phyloP scores from a whole-genome alignment of 1,284 basidiomycete species.

The Golubevia sp. region DNA sequence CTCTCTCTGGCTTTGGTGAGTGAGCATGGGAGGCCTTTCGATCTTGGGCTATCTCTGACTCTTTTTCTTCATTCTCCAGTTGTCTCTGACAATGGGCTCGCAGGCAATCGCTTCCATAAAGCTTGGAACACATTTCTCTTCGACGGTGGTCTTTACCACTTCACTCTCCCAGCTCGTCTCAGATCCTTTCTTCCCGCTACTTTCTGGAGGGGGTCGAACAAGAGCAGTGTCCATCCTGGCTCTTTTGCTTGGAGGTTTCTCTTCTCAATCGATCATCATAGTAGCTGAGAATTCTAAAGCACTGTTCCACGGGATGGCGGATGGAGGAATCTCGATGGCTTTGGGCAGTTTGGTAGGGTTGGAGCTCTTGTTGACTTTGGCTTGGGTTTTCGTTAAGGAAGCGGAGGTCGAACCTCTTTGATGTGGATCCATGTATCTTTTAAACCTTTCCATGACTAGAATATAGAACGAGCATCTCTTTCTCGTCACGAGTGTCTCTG shows the following conservation, averaged over 20 bases:
- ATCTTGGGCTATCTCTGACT: not conserved
- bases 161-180: conserved; percentile 23
- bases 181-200: conserved; percentile 11
- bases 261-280: not conserved
- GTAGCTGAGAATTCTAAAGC: too few relatives aligned
- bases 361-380: not conserved
- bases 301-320: too few relatives aligned
- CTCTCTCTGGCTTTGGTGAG: not conserved
- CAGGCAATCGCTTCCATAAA: conserved; percentile 21
- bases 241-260: not conserved
- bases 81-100: conserved; percentile 13
- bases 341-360: not conserved
- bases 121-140: conserved; percentile 23
- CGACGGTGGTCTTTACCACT: conserved; percentile 30
- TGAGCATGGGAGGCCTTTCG: not conserved
- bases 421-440: not conserved
- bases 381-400: not conserved
- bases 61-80: not conserved
- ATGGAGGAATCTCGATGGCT: not conserved
- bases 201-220: not conserved
- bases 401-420: not conserved
- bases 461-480: too few relatives aligned
- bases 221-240: not conserved
- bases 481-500: too few relatives aligned
- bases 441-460: too few relatives aligned